phyloP scores from a whole-genome alignment of 441 rosid genomes.

The Arabidopsis hybrid region DNA sequence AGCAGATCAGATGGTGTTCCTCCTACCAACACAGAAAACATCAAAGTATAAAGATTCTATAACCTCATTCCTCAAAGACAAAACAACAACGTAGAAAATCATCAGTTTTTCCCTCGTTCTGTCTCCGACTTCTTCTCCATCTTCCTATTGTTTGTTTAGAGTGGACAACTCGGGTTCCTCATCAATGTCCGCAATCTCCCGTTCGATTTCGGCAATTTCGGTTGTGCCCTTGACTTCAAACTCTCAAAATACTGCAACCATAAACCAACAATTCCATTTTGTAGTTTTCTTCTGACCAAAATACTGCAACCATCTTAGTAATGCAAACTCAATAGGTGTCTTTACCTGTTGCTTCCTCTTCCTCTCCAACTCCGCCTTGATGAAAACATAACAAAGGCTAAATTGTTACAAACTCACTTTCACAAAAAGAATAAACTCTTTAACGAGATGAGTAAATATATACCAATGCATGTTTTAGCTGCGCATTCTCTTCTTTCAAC shows the following conservation, averaged over 20 bases:
- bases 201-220: constrained; percentile 51
- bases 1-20: constrained; percentile 2
- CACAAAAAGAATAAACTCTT: background rate
- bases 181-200: constrained; percentile 62
- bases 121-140: constrained; percentile 5
- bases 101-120: background rate
- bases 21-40: constrained; percentile 29
- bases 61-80: constrained; percentile 1
- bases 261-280: background rate
- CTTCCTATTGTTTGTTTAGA: constrained; percentile 45
- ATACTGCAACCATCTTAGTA: background rate
- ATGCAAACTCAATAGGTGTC: background rate
- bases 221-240: constrained; percentile 55
- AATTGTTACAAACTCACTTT: background rate
- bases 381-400: background rate
- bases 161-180: constrained; percentile 68
- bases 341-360: constrained; percentile 81
- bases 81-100: background rate
- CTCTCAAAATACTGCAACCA: constrained; percentile 69
- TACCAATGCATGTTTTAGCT: constrained; percentile 85
- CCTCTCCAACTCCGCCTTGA: constrained; percentile 72
- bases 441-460: background rate
- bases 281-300: background rate
- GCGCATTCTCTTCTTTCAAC: constrained; percentile 67
- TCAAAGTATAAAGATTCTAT: constrained; percentile 26